A percentile compares a stretch with the other conserved stretches of the same genome.
These are phyloP conservation scores for Nakazawaea peltata DNA, from an alignment of 805 yeast genomes.

Conservation along the genomic window DNA sequence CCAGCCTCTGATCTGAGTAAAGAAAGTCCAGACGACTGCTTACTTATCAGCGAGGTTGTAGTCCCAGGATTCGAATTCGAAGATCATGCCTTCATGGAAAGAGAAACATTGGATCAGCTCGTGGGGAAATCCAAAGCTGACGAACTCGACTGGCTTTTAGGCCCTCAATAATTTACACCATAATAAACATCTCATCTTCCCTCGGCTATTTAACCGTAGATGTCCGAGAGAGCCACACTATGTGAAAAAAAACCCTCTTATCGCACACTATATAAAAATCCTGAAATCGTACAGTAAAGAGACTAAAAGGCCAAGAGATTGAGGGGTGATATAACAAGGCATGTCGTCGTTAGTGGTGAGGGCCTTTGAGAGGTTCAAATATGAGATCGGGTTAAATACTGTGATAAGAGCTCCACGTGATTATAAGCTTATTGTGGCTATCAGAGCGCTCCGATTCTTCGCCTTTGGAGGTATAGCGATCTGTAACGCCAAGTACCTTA, in stretches of 20 bases:
- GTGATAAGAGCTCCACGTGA: slow-evolving; percentile 22
- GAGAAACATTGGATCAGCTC: slow-evolving; percentile 21
- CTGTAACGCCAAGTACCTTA: slow-evolving; percentile 35
- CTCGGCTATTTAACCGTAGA: too few relatives aligned
- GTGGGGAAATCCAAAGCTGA: slow-evolving; percentile 30
- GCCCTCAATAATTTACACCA: slow-evolving; percentile 7
- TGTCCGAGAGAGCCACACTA: too few relatives aligned
- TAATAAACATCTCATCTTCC: neutral
- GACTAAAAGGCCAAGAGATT: too few relatives aligned
- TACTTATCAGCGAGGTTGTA: slow-evolving; percentile 48
- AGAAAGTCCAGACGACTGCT: slow-evolving; percentile 28
- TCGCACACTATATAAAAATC: too few relatives aligned
- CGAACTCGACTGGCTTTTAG: slow-evolving; percentile 29
- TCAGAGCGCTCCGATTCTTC: slow-evolving; percentile 27
- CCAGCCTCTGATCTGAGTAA: slow-evolving; percentile 23
- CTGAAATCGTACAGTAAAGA: slow-evolving; percentile 4
- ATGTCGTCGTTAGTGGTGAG: too few relatives aligned
- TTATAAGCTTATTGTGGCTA: slow-evolving; percentile 23
- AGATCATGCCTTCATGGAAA: slow-evolving; percentile 39
- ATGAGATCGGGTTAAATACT: slow-evolving; percentile 29
- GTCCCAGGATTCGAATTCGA: slow-evolving; percentile 55
- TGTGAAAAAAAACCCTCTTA: too few relatives aligned
- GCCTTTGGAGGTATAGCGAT: slow-evolving; percentile 31
- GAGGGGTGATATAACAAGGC: too few relatives aligned
- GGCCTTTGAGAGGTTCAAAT: neutral